Conservation (phyloP, 352 stramenopile genomes). For the Pythium chondricola region DNA sequence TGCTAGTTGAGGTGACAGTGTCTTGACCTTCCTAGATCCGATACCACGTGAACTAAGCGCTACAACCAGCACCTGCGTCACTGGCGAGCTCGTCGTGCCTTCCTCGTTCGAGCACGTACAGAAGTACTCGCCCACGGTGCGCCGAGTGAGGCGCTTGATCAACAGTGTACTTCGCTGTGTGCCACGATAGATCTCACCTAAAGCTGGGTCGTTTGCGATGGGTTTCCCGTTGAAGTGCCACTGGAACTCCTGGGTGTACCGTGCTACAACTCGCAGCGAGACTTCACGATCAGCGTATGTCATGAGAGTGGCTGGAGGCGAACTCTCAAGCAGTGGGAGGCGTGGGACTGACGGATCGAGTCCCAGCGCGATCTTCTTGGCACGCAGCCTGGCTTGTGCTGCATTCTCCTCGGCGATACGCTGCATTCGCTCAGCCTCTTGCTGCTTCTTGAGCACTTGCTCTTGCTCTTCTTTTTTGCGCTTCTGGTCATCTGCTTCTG, state of each 20-base stretch:
- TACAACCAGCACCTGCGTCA: slow-evolving; percentile 28
- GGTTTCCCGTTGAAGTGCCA: slow-evolving; percentile 46
- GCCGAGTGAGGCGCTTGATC: slow-evolving; percentile 32
- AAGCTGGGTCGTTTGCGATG: slow-evolving; percentile 12
- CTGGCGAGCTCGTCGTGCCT: slow-evolving; percentile 24
- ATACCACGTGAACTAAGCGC: slow-evolving; percentile 19
- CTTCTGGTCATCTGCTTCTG: slow-evolving; percentile 31
- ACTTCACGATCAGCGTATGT: slow-evolving; percentile 21
- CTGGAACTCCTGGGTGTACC: slow-evolving; percentile 32
- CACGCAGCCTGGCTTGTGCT: slow-evolving; percentile 31
- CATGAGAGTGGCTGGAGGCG: slow-evolving; percentile 24
- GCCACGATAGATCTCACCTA: slow-evolving; percentile 14
- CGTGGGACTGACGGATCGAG: slow-evolving; percentile 41
- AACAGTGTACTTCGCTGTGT: slow-evolving; percentile 29
- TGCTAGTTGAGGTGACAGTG: slow-evolving; percentile 4
- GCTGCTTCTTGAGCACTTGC: slow-evolving; percentile 13
- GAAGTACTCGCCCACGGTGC: slow-evolving; percentile 43
- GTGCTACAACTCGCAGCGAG: slow-evolving; percentile 32
- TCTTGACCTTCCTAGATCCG: slow-evolving; percentile 21
- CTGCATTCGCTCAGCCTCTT: slow-evolving; percentile 29
- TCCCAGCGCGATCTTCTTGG: slow-evolving; percentile 54
- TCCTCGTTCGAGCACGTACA: slow-evolving; percentile 67
- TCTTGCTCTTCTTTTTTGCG: slow-evolving; percentile 25
- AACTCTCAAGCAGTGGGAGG: slow-evolving; percentile 27
- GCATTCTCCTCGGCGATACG: slow-evolving; percentile 29